phyloP scores from a whole-genome alignment of 495 filamentous ascomycete species.

The Filosporella fistucella region DNA sequence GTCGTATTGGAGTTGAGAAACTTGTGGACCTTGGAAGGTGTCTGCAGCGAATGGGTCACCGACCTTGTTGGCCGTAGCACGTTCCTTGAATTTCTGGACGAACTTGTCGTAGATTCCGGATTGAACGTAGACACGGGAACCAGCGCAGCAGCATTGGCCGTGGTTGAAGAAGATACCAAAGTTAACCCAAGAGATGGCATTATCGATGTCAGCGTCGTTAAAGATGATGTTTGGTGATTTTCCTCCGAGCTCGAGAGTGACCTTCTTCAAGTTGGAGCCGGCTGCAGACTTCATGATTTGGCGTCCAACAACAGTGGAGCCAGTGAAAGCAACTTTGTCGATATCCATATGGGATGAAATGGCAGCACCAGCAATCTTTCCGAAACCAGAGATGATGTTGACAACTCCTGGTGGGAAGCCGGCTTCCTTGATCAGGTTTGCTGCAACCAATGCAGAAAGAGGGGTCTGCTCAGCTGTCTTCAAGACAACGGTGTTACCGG shows the following conservation, averaged over 20 bases:
- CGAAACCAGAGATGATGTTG: conserved; percentile 93
- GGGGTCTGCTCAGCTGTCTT: conserved; percentile 98
- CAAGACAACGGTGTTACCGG: conserved; percentile 84
- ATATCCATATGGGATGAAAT: conserved; percentile 94
- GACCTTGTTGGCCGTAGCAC: conserved; percentile 76
- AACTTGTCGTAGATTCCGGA: conserved; percentile 97
- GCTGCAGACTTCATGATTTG: conserved; percentile 95
- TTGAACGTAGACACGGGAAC: conserved; percentile 93
- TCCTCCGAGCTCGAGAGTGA: conserved; percentile 96
- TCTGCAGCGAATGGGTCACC: conserved; percentile 84
- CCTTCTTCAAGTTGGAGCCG: conserved; percentile 95
- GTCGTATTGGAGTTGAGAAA: conserved; percentile 92
- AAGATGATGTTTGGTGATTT: conserved; percentile 99
- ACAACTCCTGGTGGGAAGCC: conserved; percentile 95
- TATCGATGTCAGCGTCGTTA: conserved; percentile 90
- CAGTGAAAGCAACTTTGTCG: conserved; percentile 98
- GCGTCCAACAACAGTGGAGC: conserved; percentile 86
- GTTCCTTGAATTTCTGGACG: conserved; percentile 79
- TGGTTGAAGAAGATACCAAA: conserved; percentile 99
- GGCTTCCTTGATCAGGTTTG: conserved; percentile 81
- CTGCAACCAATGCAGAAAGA: conserved; percentile 77
- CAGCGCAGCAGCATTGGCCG: conserved; percentile 97
- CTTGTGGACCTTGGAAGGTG: conserved; percentile 97
- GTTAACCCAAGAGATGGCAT: conserved; percentile 97
- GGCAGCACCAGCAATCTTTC: conserved; percentile 85